These are phyloP conservation scores for Brassica cretica DNA, from an alignment of 345 rosid species.

Conservation along the genomic window DNA sequence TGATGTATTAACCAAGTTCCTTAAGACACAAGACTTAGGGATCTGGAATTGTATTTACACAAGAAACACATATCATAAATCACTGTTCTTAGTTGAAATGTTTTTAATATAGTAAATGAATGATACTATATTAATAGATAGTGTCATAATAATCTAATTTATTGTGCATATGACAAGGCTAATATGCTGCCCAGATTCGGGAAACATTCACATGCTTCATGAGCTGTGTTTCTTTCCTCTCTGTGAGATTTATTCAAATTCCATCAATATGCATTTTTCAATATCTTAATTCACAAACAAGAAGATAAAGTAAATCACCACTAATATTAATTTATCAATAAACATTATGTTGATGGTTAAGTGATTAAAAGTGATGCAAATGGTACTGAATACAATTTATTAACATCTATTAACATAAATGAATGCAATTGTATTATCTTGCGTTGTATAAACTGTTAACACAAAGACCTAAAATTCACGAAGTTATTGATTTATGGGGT, in stretches of 20 bases:
- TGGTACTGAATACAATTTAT: not conserved
- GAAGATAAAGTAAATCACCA: not conserved
- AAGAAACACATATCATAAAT: conserved; percentile 44
- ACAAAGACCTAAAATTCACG: not conserved
- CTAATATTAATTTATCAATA: not conserved
- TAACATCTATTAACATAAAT: not conserved
- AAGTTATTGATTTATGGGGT: not conserved
- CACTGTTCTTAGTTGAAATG: conserved; percentile 27
- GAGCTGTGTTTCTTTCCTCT: conserved; percentile 33
- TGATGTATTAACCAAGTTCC: conserved; percentile 43
- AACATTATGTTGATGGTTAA: conserved; percentile 1
- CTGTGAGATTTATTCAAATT: conserved; percentile 9
- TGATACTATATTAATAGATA: not conserved
- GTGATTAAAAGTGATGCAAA: not conserved
- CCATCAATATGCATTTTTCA: conserved; percentile 7
- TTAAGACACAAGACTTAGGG: conserved; percentile 45
- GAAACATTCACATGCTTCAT: conserved; percentile 54
- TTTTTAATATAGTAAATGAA: not conserved
- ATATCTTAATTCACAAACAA: not conserved
- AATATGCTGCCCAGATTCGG: conserved; percentile 53
- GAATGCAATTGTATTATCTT: not conserved
- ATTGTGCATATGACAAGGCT: conserved; percentile 39
- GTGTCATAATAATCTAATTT: conserved; percentile 27
- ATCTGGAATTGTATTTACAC: conserved; percentile 33
- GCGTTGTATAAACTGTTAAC: not conserved